Evolutionary conservation across 345 rosid species (phyloP).

Genomic region (Aquilaria sinensis): DNA sequence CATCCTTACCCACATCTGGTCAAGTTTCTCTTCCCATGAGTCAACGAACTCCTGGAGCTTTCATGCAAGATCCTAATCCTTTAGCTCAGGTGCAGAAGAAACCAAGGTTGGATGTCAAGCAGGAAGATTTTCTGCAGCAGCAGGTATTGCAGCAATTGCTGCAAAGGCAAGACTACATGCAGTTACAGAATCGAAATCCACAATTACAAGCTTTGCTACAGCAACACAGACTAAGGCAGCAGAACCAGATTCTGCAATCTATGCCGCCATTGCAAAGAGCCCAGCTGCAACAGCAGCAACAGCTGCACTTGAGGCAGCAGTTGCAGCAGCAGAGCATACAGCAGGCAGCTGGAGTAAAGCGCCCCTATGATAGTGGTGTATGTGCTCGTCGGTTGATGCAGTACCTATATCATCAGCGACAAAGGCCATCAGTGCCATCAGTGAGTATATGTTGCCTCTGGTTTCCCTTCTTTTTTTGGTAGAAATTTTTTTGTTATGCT

Average conservation of each 20-base stretch:
- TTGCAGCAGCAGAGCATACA: conserved; percentile 82
- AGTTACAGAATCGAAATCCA: conserved; percentile 59
- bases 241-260: conserved; percentile 62
- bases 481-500: background rate
- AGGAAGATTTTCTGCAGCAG: conserved; percentile 83
- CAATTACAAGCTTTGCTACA: conserved; percentile 72
- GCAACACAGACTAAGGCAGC: conserved; percentile 65
- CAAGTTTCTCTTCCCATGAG: conserved; percentile 58
- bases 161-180: conserved; percentile 82
- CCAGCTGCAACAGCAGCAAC: conserved; percentile 82
- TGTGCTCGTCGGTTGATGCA: conserved; percentile 97
- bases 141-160: conserved; percentile 75
- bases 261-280: conserved; percentile 79
- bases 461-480: background rate
- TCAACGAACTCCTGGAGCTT: conserved; percentile 51
- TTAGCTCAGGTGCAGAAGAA: conserved; percentile 72
- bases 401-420: conserved; percentile 90
- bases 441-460: conserved; percentile 22
- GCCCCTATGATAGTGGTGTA: conserved; percentile 66
- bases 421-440: conserved; percentile 54
- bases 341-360: conserved; percentile 40
- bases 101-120: conserved; percentile 75
- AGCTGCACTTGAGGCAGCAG: conserved; percentile 70
- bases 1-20: conserved; percentile 59
- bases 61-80: conserved; percentile 66